phyloP scores from a whole-genome alignment of 2,329 filamentous ascomycete species.

The Aureobasidium mangrovei region DNA sequence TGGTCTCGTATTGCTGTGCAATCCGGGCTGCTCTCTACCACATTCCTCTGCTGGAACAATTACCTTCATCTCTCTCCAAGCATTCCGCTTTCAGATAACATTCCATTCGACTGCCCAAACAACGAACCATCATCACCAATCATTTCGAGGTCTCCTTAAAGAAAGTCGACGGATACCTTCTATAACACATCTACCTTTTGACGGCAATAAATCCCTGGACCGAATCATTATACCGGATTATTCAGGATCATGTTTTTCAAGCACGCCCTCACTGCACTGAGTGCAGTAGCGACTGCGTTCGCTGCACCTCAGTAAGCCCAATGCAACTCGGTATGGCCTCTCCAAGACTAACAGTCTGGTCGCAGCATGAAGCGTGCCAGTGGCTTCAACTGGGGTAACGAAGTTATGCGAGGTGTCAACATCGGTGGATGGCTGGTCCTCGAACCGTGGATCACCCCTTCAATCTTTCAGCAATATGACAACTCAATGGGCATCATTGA shows the following conservation, averaged over 20 bases:
- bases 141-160: neutral
- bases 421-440: constrained; percentile 44
- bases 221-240: constrained; percentile 1
- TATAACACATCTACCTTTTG: neutral
- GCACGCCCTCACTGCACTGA: constrained; percentile 20
- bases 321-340: neutral
- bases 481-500: constrained; percentile 34
- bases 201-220: neutral
- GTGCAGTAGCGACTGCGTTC: constrained; percentile 19
- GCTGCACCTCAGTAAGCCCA: constrained; percentile 21
- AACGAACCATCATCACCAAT: constrained; percentile 6
- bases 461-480: constrained; percentile 37
- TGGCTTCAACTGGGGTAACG: constrained; percentile 40
- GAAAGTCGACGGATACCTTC: neutral
- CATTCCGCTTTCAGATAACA: constrained; percentile 13
- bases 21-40: constrained; percentile 3
- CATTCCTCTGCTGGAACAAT: constrained; percentile 12
- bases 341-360: neutral
- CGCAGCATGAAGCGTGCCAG: constrained; percentile 4
- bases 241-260: constrained; percentile 21
- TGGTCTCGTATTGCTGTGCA: constrained; percentile 13
- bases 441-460: constrained; percentile 51
- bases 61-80: constrained; percentile 11
- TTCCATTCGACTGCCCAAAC: constrained; percentile 1
- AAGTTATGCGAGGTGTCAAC: constrained; percentile 44